Evolutionary conservation across 2,329 filamentous ascomycete genomes (phyloP), one percentile per base, ranked within the genome.

Genomic region (Paracamarosporium sp.): DNA sequence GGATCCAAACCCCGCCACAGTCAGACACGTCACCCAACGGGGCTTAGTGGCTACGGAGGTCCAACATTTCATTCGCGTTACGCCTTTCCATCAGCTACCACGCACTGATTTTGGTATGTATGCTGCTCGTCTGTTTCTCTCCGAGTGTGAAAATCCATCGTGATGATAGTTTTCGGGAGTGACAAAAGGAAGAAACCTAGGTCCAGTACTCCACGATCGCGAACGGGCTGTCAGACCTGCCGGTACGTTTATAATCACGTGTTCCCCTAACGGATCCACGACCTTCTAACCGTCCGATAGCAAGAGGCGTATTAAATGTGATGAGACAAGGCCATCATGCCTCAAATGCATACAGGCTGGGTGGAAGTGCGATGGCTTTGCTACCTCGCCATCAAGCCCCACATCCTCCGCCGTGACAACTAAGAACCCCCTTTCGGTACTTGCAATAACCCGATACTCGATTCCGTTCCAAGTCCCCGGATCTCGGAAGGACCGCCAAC

Each of bases 251-350:
- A 20, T n/a, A 7, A 28, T 38, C 30, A 48, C 20, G 22, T 38
- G 15, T 15, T 13, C n/a, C 33, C 6, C 13, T 31, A 31, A 40
- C n/a, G 12, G 2, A 17, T 9, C 22, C 11, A 22, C 33, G n/a
- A 17, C 11, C 33, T 3, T 28, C 33, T 40, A 20, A 50, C 33
- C 28, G 6, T 8, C 8, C 17, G 3, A 50, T 17, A 57, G 55
- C 45, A 53, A 48, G 35, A 47, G 55, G 17, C 55, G 47, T 28
- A 48, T 53, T 13, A 57, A 57, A 20, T 57, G 55, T 27, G 55
- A 57, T 25, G 55, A 57, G 22, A 38, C 43, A 9, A 20, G 24
- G 24, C 55, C 55, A 12, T 22, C 35, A n/a, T 57, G 55, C 38
- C 35, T 48, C 33, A 53, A 50, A 48, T 57, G 55, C 43, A 22